Evolutionary conservation across 2,329 filamentous ascomycete species (phyloP), one percentile per base, ranked within the genome.

Genomic region (Penicillium paneum): DNA sequence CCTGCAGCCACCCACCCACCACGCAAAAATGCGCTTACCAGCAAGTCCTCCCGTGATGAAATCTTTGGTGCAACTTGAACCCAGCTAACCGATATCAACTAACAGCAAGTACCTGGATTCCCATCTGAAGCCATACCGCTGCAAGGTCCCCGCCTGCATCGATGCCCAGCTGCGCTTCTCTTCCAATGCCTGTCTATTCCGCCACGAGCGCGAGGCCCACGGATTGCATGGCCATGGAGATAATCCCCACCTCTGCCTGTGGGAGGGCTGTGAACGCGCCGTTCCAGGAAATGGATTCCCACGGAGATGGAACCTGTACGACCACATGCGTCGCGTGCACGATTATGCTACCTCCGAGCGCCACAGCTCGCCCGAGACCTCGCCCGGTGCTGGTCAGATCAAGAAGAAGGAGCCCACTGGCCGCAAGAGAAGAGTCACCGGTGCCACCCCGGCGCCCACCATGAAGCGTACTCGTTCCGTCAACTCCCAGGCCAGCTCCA

Each of bases 1-100:
- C 86, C 68, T 97, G 93, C 83, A 89, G 84, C 74, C 93, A 97
- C 84, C 89, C 90, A 77, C 85, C 92, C 38, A 94, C 95, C 70
- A 94, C 95, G 79, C 89, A 97, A 66, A 97, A 97, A 84, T 97
- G 93, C 86, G 96, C 96, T 78, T 97, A 97, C 72, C 92, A 97
- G 92, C 96, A 87, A 83, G 90, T 78, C 24, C 21, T 46, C 50
- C 44, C 21, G 21, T 47, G 49, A 50, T 36, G 12, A 35, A 47
- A n/a, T 8, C 19, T 41, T 44, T 50, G 52, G 52, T 54, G 13
- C 21, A 29, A 17, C 17, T 17, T 40, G 40, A 54, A 15, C 32
- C 40, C 19, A 52, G 28, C 62, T 64, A 64, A 59, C 67, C 63
- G 63, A 71, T 19, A 24, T 47, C 56, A 29, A 28, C 38, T 40